Evolutionary conservation across 2,329 filamentous ascomycete species (phyloP).

Genomic region (Hypoxylon sp.): DNA sequence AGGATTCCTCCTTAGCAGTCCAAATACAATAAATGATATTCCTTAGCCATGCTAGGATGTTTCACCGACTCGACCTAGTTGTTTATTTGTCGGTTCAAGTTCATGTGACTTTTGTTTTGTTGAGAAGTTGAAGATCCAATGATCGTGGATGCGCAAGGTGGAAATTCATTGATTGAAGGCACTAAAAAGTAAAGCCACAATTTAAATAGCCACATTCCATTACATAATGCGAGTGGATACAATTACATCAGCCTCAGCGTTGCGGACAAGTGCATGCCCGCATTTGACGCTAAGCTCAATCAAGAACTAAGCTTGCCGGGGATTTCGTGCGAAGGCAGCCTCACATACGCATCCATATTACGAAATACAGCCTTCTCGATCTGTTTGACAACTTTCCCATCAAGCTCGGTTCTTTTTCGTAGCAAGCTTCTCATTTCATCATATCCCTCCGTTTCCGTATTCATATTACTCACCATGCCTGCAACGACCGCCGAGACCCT

Average conservation of each 20-base stretch:
- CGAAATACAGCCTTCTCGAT: conserved; percentile 34
- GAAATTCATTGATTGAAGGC: no score
- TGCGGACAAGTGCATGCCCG: conserved; percentile 12
- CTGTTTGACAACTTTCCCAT: conserved; percentile 23
- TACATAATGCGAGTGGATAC: conserved; percentile 12
- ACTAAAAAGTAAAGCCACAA: conserved; percentile 16
- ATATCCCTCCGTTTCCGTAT: conserved; percentile 8
- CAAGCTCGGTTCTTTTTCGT: conserved; percentile 22
- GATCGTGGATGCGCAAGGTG: no score
- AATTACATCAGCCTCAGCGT: conserved; percentile 24
- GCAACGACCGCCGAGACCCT: conserved; percentile 96
- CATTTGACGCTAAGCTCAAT: conserved; percentile 38
- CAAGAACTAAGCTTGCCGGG: conserved; percentile 40
- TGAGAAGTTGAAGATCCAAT: neutral
- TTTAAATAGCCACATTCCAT: conserved; percentile 15
- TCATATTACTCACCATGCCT: conserved; percentile 69
- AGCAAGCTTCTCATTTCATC: conserved; percentile 17
- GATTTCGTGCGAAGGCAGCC: conserved; percentile 43
- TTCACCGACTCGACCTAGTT: conserved; percentile 5
- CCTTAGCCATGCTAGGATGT: conserved; percentile 20
- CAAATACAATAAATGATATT: conserved; percentile 20
- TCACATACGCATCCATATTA: conserved; percentile 43
- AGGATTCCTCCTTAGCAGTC: neutral
- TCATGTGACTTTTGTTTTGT: no score
- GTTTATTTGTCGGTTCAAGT: no score